Base-by-base conservation (phyloP, 148 eudicot genomes). In the Mesembryanthemum crystallinum region DNA sequence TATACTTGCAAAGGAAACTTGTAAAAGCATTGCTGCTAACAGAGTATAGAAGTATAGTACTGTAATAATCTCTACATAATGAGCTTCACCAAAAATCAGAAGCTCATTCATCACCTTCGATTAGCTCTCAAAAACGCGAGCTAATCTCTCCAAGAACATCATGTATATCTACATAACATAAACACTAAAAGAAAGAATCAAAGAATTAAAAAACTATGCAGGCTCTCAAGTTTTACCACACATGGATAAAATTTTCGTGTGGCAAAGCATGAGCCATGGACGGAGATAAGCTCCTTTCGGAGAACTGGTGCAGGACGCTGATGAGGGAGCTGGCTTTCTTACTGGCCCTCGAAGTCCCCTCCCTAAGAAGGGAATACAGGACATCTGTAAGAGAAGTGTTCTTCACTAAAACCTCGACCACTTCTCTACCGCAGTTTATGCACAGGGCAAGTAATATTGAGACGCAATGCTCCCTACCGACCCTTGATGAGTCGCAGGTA, bases 281-380 rank as follows among this genome's bases (percentile, higher is more conserved):
- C 23, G 51, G 73, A 23, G 66, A 28, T 1, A 89, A 83, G 64
- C 84, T 83, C 79, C 81, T 89, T 73, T 89, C 96, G 0, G 91
- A 76, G 76, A 78, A 88, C 24, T 88, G 81, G n/a, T 86, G 97
- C 12, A 95, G 78, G 74, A 90, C 80, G 39, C 84, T 73, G 55
- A 95, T 89, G 61, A 95, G 81, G 7, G 91, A 80, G 51, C 87
- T 82, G 0, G 96, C 96, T 80, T 89, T 94, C 81, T 87, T 90
- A 54, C 86, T 86, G 1, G 88, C 86, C 43, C 87, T 79, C 52
- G 91, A 63, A 17, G 83, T 79, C 20, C 97, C 98, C 18, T 82
- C 87, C 0, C 87, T 62, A 15, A 90, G 78, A 27, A 90, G 70
- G 23, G 92, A 78, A 73, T 92, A 92, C 66, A 95, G 75, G 27